Base-by-base conservation (phyloP, 2,329 filamentous ascomycete species). In the Ophiostoma himal-ulmi region DNA sequence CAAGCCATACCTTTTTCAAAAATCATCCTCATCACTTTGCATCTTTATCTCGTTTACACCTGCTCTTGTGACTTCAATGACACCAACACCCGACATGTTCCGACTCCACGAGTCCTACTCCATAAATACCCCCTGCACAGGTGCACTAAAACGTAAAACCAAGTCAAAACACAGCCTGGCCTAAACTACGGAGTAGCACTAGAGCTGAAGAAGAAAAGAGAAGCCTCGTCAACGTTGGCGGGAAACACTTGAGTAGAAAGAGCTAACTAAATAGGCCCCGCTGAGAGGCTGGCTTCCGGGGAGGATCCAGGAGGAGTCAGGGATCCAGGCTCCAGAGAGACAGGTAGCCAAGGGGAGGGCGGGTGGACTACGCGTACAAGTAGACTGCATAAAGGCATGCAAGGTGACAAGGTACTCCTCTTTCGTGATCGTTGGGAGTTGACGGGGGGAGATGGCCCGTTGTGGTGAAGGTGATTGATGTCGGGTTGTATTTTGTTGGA, bases 141-240 rank as follows among this genome's bases (percentile, higher is more conserved):
- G 17, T 48, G 5, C 14, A 48, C 39, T 48, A 48, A 17, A 17
- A 48, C 14, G 22, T 14, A 57, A 57, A 57, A 57, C 52, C 52
- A 57, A 57, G 30, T 26, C 52, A 57, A n/a, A 57, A 26, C 52
- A 57, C 44, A 48, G 44, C 44, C 44, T 48, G 44, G 8, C 44
- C 44, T 48, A 20, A 48, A 48, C 44, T 48, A 20, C 44, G 44
- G 44, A 48, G 44, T 48, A 48, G 44, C 44, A 48, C 44, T 48
- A 48, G 44, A 26, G 11, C 52, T 57, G 52, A 57, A 57, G 52
- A 57, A 57, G 52, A 57, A 57, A 57, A 57, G 44, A 57, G 52
- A 57, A 57, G 52, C 52, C 52, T 57, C 13, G 52, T 57, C 48
- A 10, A 30, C 30, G 14, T 57, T n/a, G 10, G n/a, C n/a, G 14